phyloP scores from a whole-genome alignment of 2,329 filamentous ascomycete species.

The Phialophora chinensis region DNA sequence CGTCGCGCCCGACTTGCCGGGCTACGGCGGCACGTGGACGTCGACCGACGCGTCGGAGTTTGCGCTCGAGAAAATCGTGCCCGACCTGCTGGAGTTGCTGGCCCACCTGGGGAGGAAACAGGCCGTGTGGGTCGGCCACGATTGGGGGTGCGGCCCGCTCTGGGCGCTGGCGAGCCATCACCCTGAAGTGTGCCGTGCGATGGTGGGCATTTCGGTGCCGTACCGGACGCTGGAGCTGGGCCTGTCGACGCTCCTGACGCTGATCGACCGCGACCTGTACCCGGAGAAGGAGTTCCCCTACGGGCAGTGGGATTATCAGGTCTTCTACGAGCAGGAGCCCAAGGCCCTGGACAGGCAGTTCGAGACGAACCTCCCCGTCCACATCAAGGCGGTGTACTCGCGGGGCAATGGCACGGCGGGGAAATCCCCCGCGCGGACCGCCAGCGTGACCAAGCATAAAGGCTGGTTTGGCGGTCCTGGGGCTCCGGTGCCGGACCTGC shows the following conservation, averaged over 20 bases:
- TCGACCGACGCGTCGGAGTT: slow-evolving; percentile 22
- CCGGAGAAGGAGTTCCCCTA: slow-evolving; percentile 50
- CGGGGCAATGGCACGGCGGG: slow-evolving; percentile 7
- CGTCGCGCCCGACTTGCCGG: slow-evolving; percentile 50
- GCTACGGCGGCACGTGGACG: slow-evolving; percentile 43
- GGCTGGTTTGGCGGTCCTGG: slow-evolving; percentile 31
- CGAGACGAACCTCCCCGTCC: slow-evolving; percentile 18
- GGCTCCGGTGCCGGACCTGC: slow-evolving; percentile 21
- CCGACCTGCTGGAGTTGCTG: slow-evolving; percentile 25
- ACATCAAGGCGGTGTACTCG: slow-evolving; percentile 20
- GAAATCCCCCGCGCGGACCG: slow-evolving; percentile 9
- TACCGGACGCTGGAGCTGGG: slow-evolving; percentile 52
- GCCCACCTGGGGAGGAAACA: slow-evolving; percentile 26
- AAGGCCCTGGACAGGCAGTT: slow-evolving; percentile 18
- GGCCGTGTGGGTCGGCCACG: slow-evolving; percentile 39
- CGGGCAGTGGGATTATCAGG: slow-evolving; percentile 34
- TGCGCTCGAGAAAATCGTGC: slow-evolving; percentile 26
- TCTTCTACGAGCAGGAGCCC: slow-evolving; percentile 29
- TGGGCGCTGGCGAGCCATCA: slow-evolving; percentile 29
- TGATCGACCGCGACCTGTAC: slow-evolving; percentile 54
- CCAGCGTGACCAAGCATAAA: slow-evolving; percentile 39
- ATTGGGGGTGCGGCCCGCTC: slow-evolving; percentile 35
- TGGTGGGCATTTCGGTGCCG: slow-evolving; percentile 46
- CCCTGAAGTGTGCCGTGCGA: slow-evolving; percentile 27
- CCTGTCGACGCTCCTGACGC: slow-evolving; percentile 44